These are phyloP conservation scores for Nemania sp. DNA, from an alignment of 2,329 filamentous ascomycete genomes.

Conservation along the genomic window DNA sequence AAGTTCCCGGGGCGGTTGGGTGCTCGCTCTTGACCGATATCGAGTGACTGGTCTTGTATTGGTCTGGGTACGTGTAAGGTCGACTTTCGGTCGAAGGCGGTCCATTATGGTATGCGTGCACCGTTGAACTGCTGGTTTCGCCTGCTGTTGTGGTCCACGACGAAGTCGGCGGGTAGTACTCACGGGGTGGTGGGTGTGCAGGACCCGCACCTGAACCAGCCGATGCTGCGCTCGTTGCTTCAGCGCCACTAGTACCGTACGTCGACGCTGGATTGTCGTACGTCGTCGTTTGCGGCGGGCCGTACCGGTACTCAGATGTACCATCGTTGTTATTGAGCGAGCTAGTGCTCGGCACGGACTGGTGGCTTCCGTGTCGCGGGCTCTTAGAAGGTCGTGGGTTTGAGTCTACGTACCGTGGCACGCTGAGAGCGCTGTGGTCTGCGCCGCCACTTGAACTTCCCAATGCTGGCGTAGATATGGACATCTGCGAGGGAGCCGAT, in stretches of 20 bases:
- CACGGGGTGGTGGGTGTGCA: slow-evolving; percentile 55
- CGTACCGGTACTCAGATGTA: slow-evolving; percentile 68
- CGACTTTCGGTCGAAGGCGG: slow-evolving; percentile 57
- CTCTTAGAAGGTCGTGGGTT: slow-evolving; percentile 68
- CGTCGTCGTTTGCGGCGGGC: slow-evolving; percentile 52
- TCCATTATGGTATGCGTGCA: slow-evolving; percentile 56
- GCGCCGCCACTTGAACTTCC: slow-evolving; percentile 46
- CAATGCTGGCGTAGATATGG: slow-evolving; percentile 55
- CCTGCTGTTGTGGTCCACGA: slow-evolving; percentile 65
- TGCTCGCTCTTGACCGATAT: slow-evolving; percentile 53
- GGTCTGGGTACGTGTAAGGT: slow-evolving; percentile 63
- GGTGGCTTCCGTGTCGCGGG: slow-evolving; percentile 65
- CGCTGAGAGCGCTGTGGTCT: slow-evolving; percentile 63
- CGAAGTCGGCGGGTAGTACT: slow-evolving; percentile 66
- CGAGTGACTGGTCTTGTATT: slow-evolving; percentile 58
- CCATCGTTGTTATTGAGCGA: slow-evolving; percentile 62
- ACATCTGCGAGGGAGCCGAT: slow-evolving; percentile 63
- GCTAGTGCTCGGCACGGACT: slow-evolving; percentile 63
- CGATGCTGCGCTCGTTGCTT: slow-evolving; percentile 26
- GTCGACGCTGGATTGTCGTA: slow-evolving; percentile 39
- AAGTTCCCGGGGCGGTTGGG: slow-evolving; percentile 56
- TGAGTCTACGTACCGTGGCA: slow-evolving; percentile 68
- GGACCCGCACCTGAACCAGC: slow-evolving; percentile 23
- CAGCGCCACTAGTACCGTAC: slow-evolving; percentile 40
- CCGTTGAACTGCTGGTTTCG: slow-evolving; percentile 57